These are phyloP conservation scores for Saccharomycopsis malanga DNA, from an alignment of 805 yeast genomes.

Conservation along the genomic window DNA sequence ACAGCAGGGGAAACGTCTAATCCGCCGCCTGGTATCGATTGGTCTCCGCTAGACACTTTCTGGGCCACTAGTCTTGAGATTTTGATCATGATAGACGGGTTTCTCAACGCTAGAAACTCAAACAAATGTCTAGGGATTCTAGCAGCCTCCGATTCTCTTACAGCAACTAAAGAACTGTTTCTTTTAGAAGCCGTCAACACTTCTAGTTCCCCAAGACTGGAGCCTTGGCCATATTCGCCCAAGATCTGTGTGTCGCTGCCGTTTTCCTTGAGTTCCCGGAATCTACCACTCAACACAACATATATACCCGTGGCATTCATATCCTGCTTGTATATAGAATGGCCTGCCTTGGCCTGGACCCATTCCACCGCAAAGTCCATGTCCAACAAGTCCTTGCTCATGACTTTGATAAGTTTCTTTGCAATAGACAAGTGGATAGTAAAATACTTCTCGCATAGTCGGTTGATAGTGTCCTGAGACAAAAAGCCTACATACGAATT, in stretches of 20 bases:
- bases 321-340: slow-evolving; percentile 69
- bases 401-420: slow-evolving; percentile 54
- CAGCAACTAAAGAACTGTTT: slow-evolving; percentile 66
- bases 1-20: slow-evolving; percentile 18
- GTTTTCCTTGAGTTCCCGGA: slow-evolving; percentile 47
- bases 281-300: slow-evolving; percentile 80
- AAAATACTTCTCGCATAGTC: slow-evolving; percentile 67
- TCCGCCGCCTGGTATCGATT: slow-evolving; percentile 5
- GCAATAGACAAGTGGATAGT: slow-evolving; percentile 74
- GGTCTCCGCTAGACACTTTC: slow-evolving; percentile 29
- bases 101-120: slow-evolving; percentile 73
- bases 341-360: slow-evolving; percentile 88
- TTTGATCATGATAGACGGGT: slow-evolving; percentile 86
- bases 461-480: slow-evolving; percentile 54
- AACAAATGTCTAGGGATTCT: slow-evolving; percentile 86
- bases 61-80: slow-evolving; percentile 82
- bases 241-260: slow-evolving; percentile 26
- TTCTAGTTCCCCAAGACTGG: slow-evolving; percentile 91
- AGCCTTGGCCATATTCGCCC: slow-evolving; percentile 90
- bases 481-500: slow-evolving; percentile 67
- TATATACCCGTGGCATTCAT: slow-evolving; percentile 88
- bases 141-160: slow-evolving; percentile 90
- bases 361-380: slow-evolving; percentile 92
- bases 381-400: slow-evolving; percentile 60
- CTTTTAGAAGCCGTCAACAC: slow-evolving; percentile 77